phyloP scores from a whole-genome alignment of 345 rosid species.

The Corchorus capsularis region DNA sequence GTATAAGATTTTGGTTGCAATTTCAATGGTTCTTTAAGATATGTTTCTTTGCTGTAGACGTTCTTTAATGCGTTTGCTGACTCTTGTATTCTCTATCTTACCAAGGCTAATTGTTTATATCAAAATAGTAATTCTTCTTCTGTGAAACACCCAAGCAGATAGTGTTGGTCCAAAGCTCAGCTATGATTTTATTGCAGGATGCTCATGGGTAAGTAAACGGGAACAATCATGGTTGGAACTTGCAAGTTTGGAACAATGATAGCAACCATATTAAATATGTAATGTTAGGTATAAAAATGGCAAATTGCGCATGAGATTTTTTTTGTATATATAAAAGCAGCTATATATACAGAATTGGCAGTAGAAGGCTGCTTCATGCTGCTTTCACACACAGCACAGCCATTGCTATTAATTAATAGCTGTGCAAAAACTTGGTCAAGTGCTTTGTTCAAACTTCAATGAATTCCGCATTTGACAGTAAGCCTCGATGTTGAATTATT shows the following conservation, averaged over 20 bases:
- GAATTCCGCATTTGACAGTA: not conserved
- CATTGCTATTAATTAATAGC: too few species aligned
- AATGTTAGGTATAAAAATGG: not conserved
- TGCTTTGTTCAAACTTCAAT: too few species aligned
- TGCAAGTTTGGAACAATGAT: not conserved
- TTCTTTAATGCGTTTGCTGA: not conserved
- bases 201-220: not conserved
- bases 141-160: too few species aligned
- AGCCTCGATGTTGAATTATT: too few species aligned
- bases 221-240: too few species aligned
- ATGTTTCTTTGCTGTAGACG: not conserved
- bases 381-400: too few species aligned
- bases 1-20: too few species aligned
- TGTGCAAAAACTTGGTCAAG: not conserved
- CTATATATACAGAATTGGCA: not conserved
- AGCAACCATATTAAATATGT: not conserved
- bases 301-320: not conserved
- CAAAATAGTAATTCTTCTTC: not conserved
- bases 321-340: not conserved
- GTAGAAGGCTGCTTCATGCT: not conserved
- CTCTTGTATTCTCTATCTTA: not conserved
- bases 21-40: not conserved
- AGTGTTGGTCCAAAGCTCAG: not conserved
- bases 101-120: not conserved
- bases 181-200: not conserved